Conservation (phyloP, 1,284 basidiomycete species). For the Apiotrichum veenhuisii region DNA sequence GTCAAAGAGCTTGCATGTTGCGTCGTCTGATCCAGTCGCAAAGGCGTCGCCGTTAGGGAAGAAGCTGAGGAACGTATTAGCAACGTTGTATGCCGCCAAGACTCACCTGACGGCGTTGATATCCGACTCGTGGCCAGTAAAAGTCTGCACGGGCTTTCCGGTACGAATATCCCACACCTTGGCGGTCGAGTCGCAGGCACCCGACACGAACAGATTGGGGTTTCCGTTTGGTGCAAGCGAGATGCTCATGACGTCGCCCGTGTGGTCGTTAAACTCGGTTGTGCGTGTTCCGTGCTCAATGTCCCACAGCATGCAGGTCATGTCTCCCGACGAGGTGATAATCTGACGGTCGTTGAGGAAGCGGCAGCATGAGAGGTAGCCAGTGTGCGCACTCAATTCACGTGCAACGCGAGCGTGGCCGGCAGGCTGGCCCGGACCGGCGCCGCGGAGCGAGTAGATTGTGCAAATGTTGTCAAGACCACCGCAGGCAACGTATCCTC, state of each 20-base stretch:
- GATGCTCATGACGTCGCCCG: conserved; percentile 98
- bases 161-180: conserved; percentile 98
- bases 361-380: conserved; percentile 95
- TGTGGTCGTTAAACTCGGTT: conserved; percentile 97
- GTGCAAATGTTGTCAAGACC: conserved; percentile 99
- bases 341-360: conserved; percentile 99
- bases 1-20: conserved; percentile 95
- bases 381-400: conserved; percentile 93
- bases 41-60: conserved; percentile 99
- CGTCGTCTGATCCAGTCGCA: conserved; percentile 97
- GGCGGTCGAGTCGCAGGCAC: conserved; percentile 95
- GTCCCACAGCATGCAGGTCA: conserved; percentile 99
- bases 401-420: conserved; percentile 58
- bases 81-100: background rate
- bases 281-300: conserved; percentile 93
- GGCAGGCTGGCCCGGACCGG: conserved; percentile 38
- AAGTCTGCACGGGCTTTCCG: conserved; percentile 95
- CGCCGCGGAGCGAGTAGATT: conserved; percentile 75
- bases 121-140: conserved; percentile 97
- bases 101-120: conserved; percentile 97
- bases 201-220: conserved; percentile 94
- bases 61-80: conserved; percentile 59
- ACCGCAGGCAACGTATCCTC: conserved; percentile 95
- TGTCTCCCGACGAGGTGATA: conserved; percentile 93
- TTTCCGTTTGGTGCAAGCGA: conserved; percentile 91